Base-by-base conservation (phyloP, 805 yeast species). In the Candida vartiovaarae region DNA sequence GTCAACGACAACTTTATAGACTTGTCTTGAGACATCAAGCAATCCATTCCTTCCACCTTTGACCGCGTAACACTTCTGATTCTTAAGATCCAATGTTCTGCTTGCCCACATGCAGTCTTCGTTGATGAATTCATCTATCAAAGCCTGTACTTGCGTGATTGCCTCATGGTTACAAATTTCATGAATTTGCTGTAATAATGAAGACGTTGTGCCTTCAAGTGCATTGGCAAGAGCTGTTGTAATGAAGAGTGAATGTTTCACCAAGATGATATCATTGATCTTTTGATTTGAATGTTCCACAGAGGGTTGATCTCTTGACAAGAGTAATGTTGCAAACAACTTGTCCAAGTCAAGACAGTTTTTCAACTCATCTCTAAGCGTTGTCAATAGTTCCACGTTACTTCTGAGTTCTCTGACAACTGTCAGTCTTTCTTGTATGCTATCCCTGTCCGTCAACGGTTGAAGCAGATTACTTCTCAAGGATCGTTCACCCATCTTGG, bases 401-500 rank as follows among this genome's bases (percentile, higher is more conserved):
- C 35, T 38, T 8, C 56, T 42, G 11, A 74, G 49, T 43, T 70
- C 75, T 33, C 59, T 51, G 0, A 72, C 68, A 1, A 74, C 58
- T 4, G 60, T 61, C 9, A 62, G 50, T 34, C 79, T 57, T 34
- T 64, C 50, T 8, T 51, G 43, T 3, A 74, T 63, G 24, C 70
- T 64, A 0, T 49, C 46, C 15, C 45, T 46, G 47, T 70, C 68
- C 1, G 74, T 70, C 11, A 74, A 50, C 0, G 78, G 79, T 44
- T 74, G 79, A n/a, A 74, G 47, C 3, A 73, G 64, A 41, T 64
- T 71, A 32, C 61, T 67, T 46, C 65, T 62, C 39, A 75, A 52
- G 6, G 66, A 45, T 40, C 78, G 49, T 11, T 54, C 57, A 0
- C 78, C 79, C 78, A 74, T 74, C 41, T 64, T 68, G 0, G 79